Evolutionary conservation across 2,329 filamentous ascomycete species (phyloP).

Genomic region (Lachnellula hyalina): DNA sequence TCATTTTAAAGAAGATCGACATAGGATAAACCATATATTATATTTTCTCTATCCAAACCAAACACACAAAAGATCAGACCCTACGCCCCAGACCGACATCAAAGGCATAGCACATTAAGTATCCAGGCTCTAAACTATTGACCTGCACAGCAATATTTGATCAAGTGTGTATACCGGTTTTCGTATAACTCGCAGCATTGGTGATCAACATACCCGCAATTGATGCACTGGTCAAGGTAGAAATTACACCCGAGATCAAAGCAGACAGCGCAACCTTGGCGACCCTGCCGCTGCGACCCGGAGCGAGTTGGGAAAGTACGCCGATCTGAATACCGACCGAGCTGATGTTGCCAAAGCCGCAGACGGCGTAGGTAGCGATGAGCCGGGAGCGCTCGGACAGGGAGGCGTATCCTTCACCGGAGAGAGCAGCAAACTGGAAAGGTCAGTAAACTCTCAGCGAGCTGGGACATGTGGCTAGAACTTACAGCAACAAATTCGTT

Average conservation of each 20-base stretch:
- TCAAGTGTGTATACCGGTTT: background rate
- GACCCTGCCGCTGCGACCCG: conserved; percentile 68
- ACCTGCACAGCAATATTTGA: too few species aligned
- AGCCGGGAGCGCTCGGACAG: conserved; percentile 68
- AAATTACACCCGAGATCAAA: conserved; percentile 69
- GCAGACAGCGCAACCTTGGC: conserved; percentile 71
- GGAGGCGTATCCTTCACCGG: conserved; percentile 44
- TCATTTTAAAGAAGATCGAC: too few species aligned
- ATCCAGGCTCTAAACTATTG: too few species aligned
- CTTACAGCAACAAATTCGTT: conserved; percentile 33
- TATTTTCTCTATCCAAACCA: too few species aligned
- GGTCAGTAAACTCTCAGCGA: background rate
- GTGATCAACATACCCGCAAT: conserved; percentile 73
- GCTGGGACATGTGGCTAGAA: background rate
- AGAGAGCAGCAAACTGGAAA: conserved; percentile 39
- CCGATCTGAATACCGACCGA: conserved; percentile 87
- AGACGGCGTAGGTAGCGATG: conserved; percentile 82
- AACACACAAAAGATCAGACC: too few species aligned
- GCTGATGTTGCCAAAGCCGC: conserved; percentile 79
- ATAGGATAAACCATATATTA: too few species aligned
- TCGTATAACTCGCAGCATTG: conserved; percentile 35
- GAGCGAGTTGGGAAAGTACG: conserved; percentile 76
- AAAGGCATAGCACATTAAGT: too few species aligned
- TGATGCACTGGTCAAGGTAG: conserved; percentile 72
- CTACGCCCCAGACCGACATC: too few species aligned